Evolutionary conservation across 1,284 basidiomycete species (phyloP), one percentile per base, ranked within the genome.

Genomic region (Pseudozyma sp.): DNA sequence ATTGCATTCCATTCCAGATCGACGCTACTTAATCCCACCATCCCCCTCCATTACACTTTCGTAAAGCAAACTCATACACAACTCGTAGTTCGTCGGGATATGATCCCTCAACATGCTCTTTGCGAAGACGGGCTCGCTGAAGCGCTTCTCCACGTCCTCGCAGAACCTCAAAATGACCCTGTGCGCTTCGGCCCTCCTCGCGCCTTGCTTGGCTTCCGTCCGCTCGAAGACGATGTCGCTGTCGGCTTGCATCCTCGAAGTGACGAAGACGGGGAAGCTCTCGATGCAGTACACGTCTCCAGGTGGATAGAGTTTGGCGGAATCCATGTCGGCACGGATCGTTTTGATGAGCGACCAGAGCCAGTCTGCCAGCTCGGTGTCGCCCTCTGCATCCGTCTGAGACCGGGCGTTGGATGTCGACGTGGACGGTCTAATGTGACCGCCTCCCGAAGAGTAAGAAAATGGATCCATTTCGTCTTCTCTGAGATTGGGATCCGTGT

Each of bases 91-190:
- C 13, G 74, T 80, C 1, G 80, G 80, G 6, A 79, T 69, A 39
- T 81, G 80, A 56, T 81, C 80, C 37, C 78, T 33, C 30, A 81
- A 39, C 75, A 81, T 76, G 33, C 69, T 77, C 54, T 77, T 73
- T 5, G 78, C 70, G 39, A 80, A 87, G 75, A 86, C 70, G 59
- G 86, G 86, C 65, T 88, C 87, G 19, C 85, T 81, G 75, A 88
- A 88, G 5, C 87, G 68, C 63, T 85, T 85, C 62, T 85, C 84
- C 6, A 87, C 86, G 17, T 86, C 85, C 47, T 87, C 85, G 60
- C 86, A 86, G 46, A 84, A 81, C 4, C 86, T 78, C 24, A 88
- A 75, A 19, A 87, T 83, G 29, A 87, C 86, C 16, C 87, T 72
- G 39, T 86, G 81, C 4, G 86, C 87, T 51, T 86, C 72, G 2